A percentile compares a stretch with the other conserved stretches of the same genome.
Evolutionary conservation across 1,284 basidiomycete genomes (phyloP).

Genomic region (Sutorius eximius): DNA sequence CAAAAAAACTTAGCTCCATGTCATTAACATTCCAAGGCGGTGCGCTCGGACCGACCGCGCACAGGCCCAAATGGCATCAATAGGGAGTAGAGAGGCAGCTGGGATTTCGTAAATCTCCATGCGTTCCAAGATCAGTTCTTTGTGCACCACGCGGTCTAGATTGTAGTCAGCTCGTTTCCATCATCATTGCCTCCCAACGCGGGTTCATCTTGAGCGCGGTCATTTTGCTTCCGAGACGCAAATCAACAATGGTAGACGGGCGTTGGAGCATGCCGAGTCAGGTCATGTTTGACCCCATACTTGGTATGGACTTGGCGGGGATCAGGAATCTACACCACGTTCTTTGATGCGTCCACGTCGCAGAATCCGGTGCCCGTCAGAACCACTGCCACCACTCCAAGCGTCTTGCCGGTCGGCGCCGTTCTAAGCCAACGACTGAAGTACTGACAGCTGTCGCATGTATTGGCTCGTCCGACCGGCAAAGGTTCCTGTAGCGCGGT

Average conservation of each 20-base stretch:
- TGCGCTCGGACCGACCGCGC: background rate
- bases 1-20: background rate
- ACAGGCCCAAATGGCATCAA: background rate
- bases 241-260: background rate
- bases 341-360: too few species aligned
- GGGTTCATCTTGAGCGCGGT: background rate
- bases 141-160: conserved; percentile 2
- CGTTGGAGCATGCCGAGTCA: background rate
- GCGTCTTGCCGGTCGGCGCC: too few species aligned
- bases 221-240: conserved; percentile 1
- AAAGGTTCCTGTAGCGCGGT: too few species aligned
- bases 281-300: background rate
- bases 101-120: conserved; percentile 11
- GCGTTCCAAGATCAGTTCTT: background rate
- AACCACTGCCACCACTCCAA: too few species aligned
- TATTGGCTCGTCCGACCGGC: too few species aligned
- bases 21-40: conserved; percentile 5
- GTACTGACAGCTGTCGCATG: too few species aligned
- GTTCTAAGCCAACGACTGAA: too few species aligned
- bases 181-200: conserved; percentile 11
- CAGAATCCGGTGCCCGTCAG: too few species aligned
- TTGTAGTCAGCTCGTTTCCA: conserved; percentile 2
- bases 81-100: conserved; percentile 1
- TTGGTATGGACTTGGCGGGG: background rate
- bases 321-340: background rate